Evolutionary conservation across 176 grass and related monocot species (phyloP).

Genomic region (Carex pumila): DNA sequence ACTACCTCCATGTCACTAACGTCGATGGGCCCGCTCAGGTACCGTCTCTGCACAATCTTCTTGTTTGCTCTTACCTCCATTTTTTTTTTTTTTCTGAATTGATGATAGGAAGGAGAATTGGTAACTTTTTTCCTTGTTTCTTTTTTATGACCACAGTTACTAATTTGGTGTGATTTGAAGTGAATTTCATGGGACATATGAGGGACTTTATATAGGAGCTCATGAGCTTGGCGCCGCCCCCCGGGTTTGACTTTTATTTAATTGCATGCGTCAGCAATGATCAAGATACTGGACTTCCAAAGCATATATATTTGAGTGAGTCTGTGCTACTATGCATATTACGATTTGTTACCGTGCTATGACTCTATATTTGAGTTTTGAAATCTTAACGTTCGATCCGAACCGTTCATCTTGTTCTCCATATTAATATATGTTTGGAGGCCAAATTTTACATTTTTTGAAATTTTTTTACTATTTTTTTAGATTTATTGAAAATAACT

Average conservation of each 20-base stretch:
- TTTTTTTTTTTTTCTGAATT: not conserved
- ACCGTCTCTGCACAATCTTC: constrained; percentile 22
- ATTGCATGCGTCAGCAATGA: not conserved
- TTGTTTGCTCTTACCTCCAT: constrained; percentile 24
- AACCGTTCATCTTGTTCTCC: too few species aligned
- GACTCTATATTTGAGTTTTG: too few species aligned
- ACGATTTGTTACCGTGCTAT: too few species aligned
- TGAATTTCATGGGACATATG: not conserved
- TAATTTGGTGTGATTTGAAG: not conserved
- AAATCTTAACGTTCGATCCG: too few species aligned
- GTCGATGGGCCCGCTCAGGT: not conserved
- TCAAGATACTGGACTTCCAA: too few species aligned
- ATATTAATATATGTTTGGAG: too few species aligned
- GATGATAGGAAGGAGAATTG: not conserved
- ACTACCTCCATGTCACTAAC: constrained; percentile 23
- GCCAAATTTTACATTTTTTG: too few species aligned
- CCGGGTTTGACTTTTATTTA: not conserved
- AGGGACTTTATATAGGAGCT: not conserved
- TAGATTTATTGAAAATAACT: too few species aligned
- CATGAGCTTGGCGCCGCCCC: not conserved
- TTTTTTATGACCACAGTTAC: not conserved
- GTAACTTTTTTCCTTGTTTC: not conserved
- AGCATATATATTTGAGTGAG: too few species aligned
- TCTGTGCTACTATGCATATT: too few species aligned
- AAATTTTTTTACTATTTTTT: too few species aligned